Conservation (phyloP, 2,329 filamentous ascomycete genomes). For the Penicillium sp. region DNA sequence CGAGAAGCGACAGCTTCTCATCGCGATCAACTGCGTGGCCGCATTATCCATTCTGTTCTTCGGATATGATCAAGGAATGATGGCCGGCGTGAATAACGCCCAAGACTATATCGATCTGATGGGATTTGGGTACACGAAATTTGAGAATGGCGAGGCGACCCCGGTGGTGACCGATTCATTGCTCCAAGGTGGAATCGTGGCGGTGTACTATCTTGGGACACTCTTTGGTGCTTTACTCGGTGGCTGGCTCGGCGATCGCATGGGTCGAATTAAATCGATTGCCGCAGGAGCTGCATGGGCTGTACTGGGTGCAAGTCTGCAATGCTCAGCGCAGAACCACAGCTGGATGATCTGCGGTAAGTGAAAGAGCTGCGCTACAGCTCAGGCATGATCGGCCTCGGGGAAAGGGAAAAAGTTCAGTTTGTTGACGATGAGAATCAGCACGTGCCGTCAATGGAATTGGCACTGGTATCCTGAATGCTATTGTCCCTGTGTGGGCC, state of each 20-base stretch:
- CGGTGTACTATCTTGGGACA: conserved; percentile 55
- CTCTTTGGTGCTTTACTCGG: conserved; percentile 58
- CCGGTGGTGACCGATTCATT: conserved; percentile 55
- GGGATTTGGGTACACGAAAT: conserved; percentile 57
- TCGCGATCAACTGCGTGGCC: conserved; percentile 58
- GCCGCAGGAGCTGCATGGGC: conserved; percentile 54
- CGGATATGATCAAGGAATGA: conserved; percentile 52
- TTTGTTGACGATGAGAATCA: conserved; percentile 15
- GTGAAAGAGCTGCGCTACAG: background rate
- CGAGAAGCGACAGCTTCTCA: conserved; percentile 52
- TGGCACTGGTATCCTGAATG: conserved; percentile 64
- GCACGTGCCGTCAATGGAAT: conserved; percentile 58
- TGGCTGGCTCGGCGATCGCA: conserved; percentile 58
- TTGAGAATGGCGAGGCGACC: conserved; percentile 36
- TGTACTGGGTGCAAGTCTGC: conserved; percentile 56
- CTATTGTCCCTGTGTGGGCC: conserved; percentile 66
- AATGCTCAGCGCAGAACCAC: conserved; percentile 60
- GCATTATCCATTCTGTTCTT: conserved; percentile 65
- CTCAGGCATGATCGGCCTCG: too few species aligned
- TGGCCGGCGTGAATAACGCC: conserved; percentile 61
- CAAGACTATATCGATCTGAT: conserved; percentile 60
- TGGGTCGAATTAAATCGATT: conserved; percentile 60
- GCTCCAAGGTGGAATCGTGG: conserved; percentile 59
- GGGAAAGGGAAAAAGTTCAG: background rate
- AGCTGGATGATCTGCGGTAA: conserved; percentile 64